Conservation (phyloP, 768 basidiomycete genomes). For the Imleria badia region DNA sequence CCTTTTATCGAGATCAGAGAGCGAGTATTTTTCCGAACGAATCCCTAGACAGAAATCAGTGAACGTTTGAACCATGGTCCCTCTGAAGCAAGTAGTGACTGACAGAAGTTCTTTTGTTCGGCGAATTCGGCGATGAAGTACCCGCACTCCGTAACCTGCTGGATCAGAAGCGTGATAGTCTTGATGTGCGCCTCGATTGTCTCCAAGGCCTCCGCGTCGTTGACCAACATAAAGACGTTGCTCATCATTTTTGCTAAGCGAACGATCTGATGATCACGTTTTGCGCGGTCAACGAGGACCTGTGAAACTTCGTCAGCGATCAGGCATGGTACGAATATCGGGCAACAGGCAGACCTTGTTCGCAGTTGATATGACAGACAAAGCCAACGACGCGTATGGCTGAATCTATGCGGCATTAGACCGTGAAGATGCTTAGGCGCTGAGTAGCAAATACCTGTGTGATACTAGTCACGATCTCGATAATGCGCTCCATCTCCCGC, state of each 20-base stretch:
- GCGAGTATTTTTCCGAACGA: no score
- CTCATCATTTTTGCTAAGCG: no score
- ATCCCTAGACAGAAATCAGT: no score
- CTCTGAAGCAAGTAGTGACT: no score
- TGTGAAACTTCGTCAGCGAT: not conserved
- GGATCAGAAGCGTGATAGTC: no score
- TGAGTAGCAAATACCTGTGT: not conserved
- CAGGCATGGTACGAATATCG: not conserved
- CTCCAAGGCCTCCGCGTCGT: not conserved
- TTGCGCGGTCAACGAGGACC: not conserved
- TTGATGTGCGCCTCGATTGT: not conserved
- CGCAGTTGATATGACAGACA: not conserved
- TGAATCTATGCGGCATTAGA: not conserved
- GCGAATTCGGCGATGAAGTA: not conserved
- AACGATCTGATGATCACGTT: not conserved
- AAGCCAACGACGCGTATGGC: not conserved
- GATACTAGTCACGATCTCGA: no score
- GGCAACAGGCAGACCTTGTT: not conserved
- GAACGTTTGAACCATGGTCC: no score
- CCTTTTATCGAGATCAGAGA: no score
- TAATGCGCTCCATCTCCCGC: no score
- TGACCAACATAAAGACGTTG: not conserved
- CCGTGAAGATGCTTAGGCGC: not conserved
- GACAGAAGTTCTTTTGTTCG: not conserved
- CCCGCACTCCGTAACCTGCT: constrained; percentile 1